Base-by-base conservation (phyloP, 2,329 filamentous ascomycete species). In the Trichoderma atroviride region DNA sequence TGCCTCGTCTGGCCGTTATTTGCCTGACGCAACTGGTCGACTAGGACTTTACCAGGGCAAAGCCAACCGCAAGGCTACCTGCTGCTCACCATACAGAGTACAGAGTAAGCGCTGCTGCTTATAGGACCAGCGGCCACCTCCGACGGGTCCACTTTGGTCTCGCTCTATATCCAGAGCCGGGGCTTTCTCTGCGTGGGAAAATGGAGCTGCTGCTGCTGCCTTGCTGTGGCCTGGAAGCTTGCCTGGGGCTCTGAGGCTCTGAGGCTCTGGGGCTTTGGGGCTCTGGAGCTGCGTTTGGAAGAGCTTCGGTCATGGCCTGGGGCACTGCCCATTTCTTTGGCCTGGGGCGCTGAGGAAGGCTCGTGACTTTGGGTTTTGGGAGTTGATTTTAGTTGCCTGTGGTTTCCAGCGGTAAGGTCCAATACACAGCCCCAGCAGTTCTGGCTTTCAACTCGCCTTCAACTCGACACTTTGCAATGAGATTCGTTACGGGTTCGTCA, bases 1-100 rank as follows among this genome's bases (percentile, higher is more conserved):
- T 66, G 62, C 62, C 62, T 66, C 58, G 62, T 47, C 62, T 53
- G 33, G 31, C 52, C 27, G 43, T 19, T 64, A 4, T 29, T 56
- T 56, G 52, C 27, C 35, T 16, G 35, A 43, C 50, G 11, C 37
- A 40, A 40, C 37, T 16, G 4, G 14, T 19, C 37, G 19, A 14
- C 24, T 43, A 65, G 62, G 62, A 33, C 52, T 65, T 40, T 47
- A 19, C 62, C 55, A 33, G 50, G 61, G 50, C n/a, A 16, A 47
- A 47, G 16, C 10, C 4, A 55, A 33, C 6, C 22, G 13, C 22
- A 33, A 37, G 55, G 55, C 55, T 37, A 37, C 40, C 40, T 35
- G 53, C 31, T 16, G 19, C 31, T 33, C 61, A 22, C 53, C 31
- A 52, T 63, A 43, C 27, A 27, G 4, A 27, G 27, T 27, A 14